Conservation (phyloP, 2,329 filamentous ascomycete genomes). For the Xylariaceae sp. region DNA sequence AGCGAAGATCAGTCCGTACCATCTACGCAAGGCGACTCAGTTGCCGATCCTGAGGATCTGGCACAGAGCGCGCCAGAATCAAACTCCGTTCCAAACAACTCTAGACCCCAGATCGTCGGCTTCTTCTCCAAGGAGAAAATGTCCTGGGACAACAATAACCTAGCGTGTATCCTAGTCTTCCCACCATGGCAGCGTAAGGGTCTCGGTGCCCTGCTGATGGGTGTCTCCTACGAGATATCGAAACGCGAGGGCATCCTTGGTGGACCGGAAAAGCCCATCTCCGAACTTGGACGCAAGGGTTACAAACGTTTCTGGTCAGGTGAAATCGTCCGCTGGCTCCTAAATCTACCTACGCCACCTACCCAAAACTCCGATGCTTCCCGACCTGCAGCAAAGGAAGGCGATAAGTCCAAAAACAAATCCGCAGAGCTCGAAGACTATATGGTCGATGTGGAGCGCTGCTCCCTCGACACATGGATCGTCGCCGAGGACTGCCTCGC, state of each 20-base stretch:
- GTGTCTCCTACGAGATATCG: conserved; percentile 87
- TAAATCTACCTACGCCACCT: conserved; percentile 38
- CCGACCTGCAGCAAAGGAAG: conserved; percentile 6
- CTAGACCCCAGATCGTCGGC: conserved; percentile 63
- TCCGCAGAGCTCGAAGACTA: conserved; percentile 24
- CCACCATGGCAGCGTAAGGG: conserved; percentile 93
- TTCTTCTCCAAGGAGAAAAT: conserved; percentile 99
- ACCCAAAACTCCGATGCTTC: neutral
- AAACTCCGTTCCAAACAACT: conserved; percentile 4
- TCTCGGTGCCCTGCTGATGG: conserved; percentile 83
- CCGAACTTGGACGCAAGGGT: conserved; percentile 73
- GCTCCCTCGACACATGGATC: conserved; percentile 78
- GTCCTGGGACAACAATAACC: conserved; percentile 97
- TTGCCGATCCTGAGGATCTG: neutral
- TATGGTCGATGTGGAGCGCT: conserved; percentile 62
- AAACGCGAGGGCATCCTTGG: conserved; percentile 77
- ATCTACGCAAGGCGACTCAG: neutral
- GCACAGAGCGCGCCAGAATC: neutral
- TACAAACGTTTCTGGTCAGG: conserved; percentile 84
- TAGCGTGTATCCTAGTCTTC: conserved; percentile 93
- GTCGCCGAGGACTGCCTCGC: conserved; percentile 74
- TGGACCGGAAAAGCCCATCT: conserved; percentile 90
- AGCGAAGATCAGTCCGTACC: conserved; percentile 1
- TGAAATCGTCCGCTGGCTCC: conserved; percentile 69
- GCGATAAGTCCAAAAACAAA: conserved; percentile 16